phyloP scores from a whole-genome alignment of 163 green algal species.

The Prototheca stagnorum region DNA sequence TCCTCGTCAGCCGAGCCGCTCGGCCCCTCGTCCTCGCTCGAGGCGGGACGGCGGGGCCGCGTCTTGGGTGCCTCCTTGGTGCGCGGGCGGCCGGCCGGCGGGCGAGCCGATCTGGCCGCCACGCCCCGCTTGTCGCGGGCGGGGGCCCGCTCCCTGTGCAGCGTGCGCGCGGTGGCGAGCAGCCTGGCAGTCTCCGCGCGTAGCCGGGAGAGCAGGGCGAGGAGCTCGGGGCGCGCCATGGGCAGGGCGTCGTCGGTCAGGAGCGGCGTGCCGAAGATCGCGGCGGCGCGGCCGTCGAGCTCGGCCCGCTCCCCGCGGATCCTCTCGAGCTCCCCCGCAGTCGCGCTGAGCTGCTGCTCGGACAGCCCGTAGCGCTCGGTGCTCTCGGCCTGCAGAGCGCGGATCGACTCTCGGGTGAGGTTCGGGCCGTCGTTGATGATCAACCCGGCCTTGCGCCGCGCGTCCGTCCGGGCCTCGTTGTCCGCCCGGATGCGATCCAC shows the following conservation, averaged over 20 bases:
- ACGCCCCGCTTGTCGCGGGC: too few relatives aligned
- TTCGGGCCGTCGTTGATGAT: conserved; percentile 66
- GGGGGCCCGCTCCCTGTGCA: too few relatives aligned
- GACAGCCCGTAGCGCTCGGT: conserved; percentile 48
- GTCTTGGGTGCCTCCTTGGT: conserved; percentile 2
- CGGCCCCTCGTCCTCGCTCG: background rate
- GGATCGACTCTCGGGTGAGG: conserved; percentile 49
- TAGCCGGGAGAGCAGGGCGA: background rate
- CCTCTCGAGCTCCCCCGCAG: conserved; percentile 39
- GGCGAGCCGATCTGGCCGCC: too few relatives aligned
- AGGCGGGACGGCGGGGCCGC: background rate
- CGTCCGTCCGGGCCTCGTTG: conserved; percentile 45
- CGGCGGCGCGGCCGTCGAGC: background rate
- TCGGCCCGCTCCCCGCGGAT: background rate
- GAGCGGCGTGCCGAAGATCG: background rate
- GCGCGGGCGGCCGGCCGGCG: too few relatives aligned
- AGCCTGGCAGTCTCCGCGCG: too few relatives aligned
- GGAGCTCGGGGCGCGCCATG: background rate
- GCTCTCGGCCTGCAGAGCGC: conserved; percentile 37
- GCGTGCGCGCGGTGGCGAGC: too few relatives aligned
- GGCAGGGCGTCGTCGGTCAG: background rate
- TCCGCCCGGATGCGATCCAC: conserved; percentile 64
- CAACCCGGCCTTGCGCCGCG: conserved; percentile 64
- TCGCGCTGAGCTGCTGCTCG: conserved; percentile 34
- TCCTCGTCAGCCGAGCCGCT: too few relatives aligned